phyloP scores from a whole-genome alignment of 805 yeast genomes.

The Candida takata region DNA sequence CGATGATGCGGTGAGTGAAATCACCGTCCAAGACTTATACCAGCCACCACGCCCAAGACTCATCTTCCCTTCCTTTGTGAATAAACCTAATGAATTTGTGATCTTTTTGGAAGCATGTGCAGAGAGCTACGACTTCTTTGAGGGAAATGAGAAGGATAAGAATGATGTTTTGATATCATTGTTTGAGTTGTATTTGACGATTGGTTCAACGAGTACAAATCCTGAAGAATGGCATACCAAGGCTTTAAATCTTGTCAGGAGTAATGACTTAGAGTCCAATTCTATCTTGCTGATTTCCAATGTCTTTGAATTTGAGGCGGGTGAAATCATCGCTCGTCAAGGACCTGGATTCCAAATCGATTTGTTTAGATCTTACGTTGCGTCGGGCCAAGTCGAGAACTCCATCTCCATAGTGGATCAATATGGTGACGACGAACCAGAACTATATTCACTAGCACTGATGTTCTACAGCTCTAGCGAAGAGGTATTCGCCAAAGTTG shows the following conservation, averaged over 20 bases:
- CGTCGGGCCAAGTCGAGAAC: constrained; percentile 47
- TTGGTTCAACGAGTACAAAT: constrained; percentile 37
- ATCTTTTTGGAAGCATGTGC: constrained; percentile 89
- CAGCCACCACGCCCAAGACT: constrained; percentile 88
- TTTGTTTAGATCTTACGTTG: constrained; percentile 57
- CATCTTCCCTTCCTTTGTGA: constrained; percentile 80
- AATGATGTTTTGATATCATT: constrained; percentile 70
- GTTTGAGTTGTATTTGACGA: constrained; percentile 69
- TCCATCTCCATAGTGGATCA: constrained; percentile 52
- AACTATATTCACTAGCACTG: constrained; percentile 59
- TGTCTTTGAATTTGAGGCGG: constrained; percentile 42
- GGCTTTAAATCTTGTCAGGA: constrained; percentile 46
- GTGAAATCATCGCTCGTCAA: constrained; percentile 33
- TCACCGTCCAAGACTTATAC: constrained; percentile 43
- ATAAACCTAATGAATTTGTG: constrained; percentile 82
- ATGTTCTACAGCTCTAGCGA: constrained; percentile 53
- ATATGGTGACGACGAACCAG: constrained; percentile 57
- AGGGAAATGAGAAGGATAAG: constrained; percentile 60
- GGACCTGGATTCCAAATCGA: constrained; percentile 37
- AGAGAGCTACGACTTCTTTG: constrained; percentile 68
- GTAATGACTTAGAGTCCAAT: constrained; percentile 48
- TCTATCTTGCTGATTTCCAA: constrained; percentile 38
- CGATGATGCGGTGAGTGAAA: constrained; percentile 11
- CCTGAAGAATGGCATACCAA: constrained; percentile 54
- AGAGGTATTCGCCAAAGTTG: constrained; percentile 42